Percentiles rank a stretch among this genome's conserved stretches.
These are phyloP conservation scores for Plasmodium blacklocki DNA, from an alignment of 169 alveolate species.

Conservation along the genomic window DNA sequence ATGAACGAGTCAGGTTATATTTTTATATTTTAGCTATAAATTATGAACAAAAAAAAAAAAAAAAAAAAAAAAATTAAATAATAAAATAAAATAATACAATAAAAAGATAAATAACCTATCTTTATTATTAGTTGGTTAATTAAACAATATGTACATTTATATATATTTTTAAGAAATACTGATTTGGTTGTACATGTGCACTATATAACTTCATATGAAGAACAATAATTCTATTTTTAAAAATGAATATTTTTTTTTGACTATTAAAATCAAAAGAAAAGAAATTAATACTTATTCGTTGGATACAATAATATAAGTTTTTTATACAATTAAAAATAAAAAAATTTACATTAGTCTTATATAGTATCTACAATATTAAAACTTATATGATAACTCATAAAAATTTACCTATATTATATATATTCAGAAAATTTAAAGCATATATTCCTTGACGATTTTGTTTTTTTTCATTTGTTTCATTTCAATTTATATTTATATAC, in stretches of 20 bases:
- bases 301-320: background rate
- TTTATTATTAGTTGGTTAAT: too few relatives aligned
- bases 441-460: background rate
- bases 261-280: slow-evolving; percentile 9
- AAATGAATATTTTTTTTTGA: background rate
- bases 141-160: too few relatives aligned
- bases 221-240: slow-evolving; percentile 63
- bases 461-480: background rate
- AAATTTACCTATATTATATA: too few relatives aligned
- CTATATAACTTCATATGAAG: slow-evolving; percentile 19
- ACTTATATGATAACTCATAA: too few relatives aligned
- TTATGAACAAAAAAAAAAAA: slow-evolving; percentile 10
- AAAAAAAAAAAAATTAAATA: background rate
- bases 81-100: background rate
- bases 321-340: background rate
- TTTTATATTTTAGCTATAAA: too few relatives aligned
- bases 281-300: background rate
- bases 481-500: background rate
- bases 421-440: too few relatives aligned
- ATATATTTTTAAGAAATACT: slow-evolving; percentile 21
- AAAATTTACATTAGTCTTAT: slow-evolving; percentile 6
- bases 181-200: slow-evolving; percentile 53
- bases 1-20: slow-evolving; percentile 19
- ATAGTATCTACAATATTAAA: slow-evolving; percentile 47
- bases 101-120: background rate